phyloP scores from a whole-genome alignment of 805 yeast species.

The Candida boidinii region DNA sequence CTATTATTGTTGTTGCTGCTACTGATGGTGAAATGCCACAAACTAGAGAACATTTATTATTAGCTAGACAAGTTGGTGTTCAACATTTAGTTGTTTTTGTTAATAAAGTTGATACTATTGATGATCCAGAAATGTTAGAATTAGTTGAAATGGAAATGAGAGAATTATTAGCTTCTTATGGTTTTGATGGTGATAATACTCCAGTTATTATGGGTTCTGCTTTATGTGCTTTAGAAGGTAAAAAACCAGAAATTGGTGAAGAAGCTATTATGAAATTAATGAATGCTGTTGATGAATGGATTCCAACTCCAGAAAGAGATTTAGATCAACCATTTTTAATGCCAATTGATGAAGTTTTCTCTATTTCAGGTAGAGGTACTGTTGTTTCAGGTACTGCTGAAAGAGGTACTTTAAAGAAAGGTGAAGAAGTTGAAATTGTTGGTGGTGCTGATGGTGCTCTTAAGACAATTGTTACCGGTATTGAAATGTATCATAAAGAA shows the following conservation, averaged over 20 bases:
- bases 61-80: slow-evolving; percentile 99
- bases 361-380: slow-evolving; percentile 99
- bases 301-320: slow-evolving; percentile 96
- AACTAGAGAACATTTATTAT: slow-evolving; percentile 96
- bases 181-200: slow-evolving; percentile 96
- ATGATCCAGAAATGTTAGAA: slow-evolving; percentile 98
- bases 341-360: slow-evolving; percentile 96
- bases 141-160: slow-evolving; percentile 99
- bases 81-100: slow-evolving; percentile 95
- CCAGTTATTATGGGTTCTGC: slow-evolving; percentile 99
- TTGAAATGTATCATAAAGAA: slow-evolving; percentile 99
- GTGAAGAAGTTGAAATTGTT: slow-evolving; percentile 96
- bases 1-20: slow-evolving; percentile 98
- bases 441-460: slow-evolving; percentile 81
- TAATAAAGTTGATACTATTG: slow-evolving; percentile 95
- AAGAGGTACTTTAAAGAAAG: slow-evolving; percentile 95
- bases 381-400: slow-evolving; percentile 99
- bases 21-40: slow-evolving; percentile 99
- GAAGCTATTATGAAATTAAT: slow-evolving; percentile 76
- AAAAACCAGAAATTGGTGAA: slow-evolving; percentile 84
- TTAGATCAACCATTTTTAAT: slow-evolving; percentile 92
- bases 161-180: slow-evolving; percentile 82
- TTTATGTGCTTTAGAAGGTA: slow-evolving; percentile 86
- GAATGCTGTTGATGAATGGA: slow-evolving; percentile 87
- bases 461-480: slow-evolving; percentile 95